Conservation (phyloP, 106 monocot species). For the Dendrobium nobile region DNA sequence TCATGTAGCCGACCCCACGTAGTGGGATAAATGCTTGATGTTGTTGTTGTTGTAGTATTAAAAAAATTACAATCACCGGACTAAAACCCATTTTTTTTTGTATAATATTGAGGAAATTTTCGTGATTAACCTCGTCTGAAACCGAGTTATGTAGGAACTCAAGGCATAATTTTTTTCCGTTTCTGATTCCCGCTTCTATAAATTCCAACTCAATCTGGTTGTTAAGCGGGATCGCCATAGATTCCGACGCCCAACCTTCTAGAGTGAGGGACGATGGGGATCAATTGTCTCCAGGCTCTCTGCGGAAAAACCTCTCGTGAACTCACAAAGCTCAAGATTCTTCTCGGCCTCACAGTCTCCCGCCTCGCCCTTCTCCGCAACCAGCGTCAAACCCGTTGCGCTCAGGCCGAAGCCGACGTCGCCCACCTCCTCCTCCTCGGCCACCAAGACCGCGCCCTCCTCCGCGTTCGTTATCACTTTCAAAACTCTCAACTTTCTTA, state of each 20-base stretch:
- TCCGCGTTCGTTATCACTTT: slow-evolving; percentile 25
- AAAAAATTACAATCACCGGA: no score
- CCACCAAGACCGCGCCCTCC: slow-evolving; percentile 61
- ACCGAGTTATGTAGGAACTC: no score
- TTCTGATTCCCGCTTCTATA: background rate
- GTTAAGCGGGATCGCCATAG: background rate
- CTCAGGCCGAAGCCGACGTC: slow-evolving; percentile 54
- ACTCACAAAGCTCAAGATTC: slow-evolving; percentile 38
- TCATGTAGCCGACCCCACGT: no score
- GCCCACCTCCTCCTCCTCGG: slow-evolving; percentile 56
- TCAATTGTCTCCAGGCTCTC: slow-evolving; percentile 23
- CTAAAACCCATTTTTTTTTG: no score
- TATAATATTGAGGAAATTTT: no score
- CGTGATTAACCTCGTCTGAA: no score
- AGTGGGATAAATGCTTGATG: no score
- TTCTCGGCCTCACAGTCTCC: slow-evolving; percentile 37
- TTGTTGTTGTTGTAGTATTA: no score
- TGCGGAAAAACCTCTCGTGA: slow-evolving; percentile 20
- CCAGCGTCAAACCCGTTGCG: slow-evolving; percentile 42
- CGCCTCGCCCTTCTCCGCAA: slow-evolving; percentile 55
- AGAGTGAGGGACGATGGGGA: slow-evolving; percentile 29
- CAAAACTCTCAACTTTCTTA: background rate
- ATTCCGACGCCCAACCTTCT: background rate
- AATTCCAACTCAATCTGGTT: background rate
- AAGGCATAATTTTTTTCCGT: no score